Base-by-base conservation (phyloP, 2,329 filamentous ascomycete genomes). In the Drechslera avenae region DNA sequence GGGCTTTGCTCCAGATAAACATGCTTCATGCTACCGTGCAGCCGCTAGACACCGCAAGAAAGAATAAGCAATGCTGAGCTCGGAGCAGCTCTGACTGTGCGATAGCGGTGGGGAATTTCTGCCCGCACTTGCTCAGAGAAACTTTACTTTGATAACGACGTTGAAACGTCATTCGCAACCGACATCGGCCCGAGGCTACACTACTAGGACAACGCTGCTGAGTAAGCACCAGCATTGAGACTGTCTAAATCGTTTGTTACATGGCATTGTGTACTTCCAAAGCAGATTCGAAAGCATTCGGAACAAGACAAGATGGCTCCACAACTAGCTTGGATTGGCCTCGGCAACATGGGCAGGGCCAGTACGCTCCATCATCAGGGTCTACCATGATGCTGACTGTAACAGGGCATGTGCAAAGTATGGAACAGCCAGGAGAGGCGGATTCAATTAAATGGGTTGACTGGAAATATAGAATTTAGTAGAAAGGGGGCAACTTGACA, bases 271-370 rank as follows among this genome's bases (percentile, higher is more conserved):
- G 17, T 5, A 17, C 3, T 5, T 10, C 28, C 26, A 28, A n/a
- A 41, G 14, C 14, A 52, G 32, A 36, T 33, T 35, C 6, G 13
- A 46, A 46, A 30, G 13, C 14, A 52, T 43, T 26, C 19, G n/a
- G 41, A 26, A 35, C 31, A 39, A 31, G 28, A 32, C 39, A 64
- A 37, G 18, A 77, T 77, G 75, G 68, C 75, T 41, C 73, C 73
- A 39, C 84, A 82, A 73, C 67, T 94, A 43, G 81, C 90, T 63
- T 95, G 86, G 85, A 85, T 95, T 46, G 91, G 91, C 50, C 81
- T 96, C 42, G 91, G 91, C 44, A 95, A 95, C 72, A 96, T 96
- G 85, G 91, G 90, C 60, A 82, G 86, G 68, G 89, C 88, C 77
- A 77, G 83, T 57, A 33, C 46, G 56, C 33, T 54, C 57, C 45